These are phyloP conservation scores for Trichoderma sp. DNA, from an alignment of 2,329 filamentous ascomycete genomes.

Conservation along the genomic window DNA sequence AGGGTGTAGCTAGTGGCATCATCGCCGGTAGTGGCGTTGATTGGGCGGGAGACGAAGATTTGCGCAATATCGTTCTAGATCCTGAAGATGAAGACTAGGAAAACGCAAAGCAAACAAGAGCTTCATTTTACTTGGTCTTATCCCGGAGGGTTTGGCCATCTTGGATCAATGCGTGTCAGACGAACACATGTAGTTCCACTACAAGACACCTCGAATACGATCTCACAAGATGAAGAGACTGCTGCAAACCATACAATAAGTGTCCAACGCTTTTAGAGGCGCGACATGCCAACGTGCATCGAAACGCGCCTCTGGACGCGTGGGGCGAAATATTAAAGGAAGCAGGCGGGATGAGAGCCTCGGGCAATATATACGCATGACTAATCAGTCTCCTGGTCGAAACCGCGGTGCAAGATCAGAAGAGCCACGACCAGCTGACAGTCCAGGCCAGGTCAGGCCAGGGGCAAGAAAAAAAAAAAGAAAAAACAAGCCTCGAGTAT, in stretches of 20 bases:
- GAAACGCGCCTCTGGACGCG: conserved; percentile 4
- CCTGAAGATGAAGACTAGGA: conserved; percentile 46
- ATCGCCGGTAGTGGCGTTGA: conserved; percentile 80
- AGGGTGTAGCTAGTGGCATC: conserved; percentile 73
- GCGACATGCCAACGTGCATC: background rate
- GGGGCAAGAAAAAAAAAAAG: conserved; percentile 1
- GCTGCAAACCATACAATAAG: background rate
- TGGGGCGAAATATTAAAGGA: conserved; percentile 1
- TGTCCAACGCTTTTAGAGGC: background rate
- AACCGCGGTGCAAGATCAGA: conserved; percentile 2
- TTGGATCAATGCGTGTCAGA: conserved; percentile 15
- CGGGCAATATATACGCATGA: conserved; percentile 17
- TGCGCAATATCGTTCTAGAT: conserved; percentile 72
- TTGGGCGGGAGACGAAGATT: conserved; percentile 68
- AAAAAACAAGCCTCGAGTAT: background rate
- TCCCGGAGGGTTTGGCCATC: background rate
- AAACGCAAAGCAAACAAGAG: background rate
- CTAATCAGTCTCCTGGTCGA: conserved; percentile 6
- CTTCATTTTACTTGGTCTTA: background rate
- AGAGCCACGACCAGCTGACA: conserved; percentile 1
- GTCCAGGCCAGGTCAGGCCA: background rate
- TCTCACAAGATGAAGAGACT: background rate
- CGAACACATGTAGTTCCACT: background rate
- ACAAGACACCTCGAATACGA: background rate
- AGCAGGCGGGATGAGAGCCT: background rate